Conservation (phyloP, 176 grass and related monocot species). For the Zoysia japonica region DNA sequence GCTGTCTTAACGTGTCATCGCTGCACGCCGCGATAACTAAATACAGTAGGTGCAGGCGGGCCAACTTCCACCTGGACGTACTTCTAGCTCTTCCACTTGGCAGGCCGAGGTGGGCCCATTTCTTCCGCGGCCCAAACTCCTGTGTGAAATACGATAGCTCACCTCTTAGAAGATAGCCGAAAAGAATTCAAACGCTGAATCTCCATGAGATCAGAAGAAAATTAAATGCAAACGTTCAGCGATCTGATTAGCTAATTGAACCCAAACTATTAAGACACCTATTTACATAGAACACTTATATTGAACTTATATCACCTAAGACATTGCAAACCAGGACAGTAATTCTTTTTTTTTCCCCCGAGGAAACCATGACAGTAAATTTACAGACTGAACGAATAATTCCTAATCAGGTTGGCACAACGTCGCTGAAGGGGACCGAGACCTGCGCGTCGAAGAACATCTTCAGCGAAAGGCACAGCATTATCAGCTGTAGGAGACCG, state of each 20-base stretch:
- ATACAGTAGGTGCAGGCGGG: not conserved
- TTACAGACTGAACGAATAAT: slow-evolving; percentile 15
- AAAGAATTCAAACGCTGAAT: not conserved
- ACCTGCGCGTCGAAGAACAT: slow-evolving; percentile 39
- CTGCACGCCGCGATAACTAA: too few relatives aligned
- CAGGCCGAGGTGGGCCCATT: not conserved
- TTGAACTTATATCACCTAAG: not conserved
- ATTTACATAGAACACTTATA: slow-evolving; percentile 12
- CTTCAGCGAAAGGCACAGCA: slow-evolving; percentile 52
- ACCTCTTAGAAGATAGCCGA: not conserved
- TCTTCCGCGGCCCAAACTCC: too few relatives aligned
- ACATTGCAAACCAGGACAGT: not conserved
- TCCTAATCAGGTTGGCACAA: slow-evolving; percentile 56
- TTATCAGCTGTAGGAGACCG: slow-evolving; percentile 54
- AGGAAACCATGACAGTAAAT: not conserved
- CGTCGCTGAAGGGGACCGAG: slow-evolving; percentile 25
- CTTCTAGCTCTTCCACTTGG: not conserved
- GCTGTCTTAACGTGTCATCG: too few relatives aligned
- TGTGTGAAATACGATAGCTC: not conserved
- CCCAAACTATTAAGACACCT: slow-evolving; percentile 18
- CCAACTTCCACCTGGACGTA: not conserved
- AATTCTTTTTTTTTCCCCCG: too few relatives aligned
- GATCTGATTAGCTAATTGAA: not conserved
- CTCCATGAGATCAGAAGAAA: not conserved
- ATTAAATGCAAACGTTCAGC: not conserved